Conservation (phyloP, 768 basidiomycete species). For the Termitomyces sp. region DNA sequence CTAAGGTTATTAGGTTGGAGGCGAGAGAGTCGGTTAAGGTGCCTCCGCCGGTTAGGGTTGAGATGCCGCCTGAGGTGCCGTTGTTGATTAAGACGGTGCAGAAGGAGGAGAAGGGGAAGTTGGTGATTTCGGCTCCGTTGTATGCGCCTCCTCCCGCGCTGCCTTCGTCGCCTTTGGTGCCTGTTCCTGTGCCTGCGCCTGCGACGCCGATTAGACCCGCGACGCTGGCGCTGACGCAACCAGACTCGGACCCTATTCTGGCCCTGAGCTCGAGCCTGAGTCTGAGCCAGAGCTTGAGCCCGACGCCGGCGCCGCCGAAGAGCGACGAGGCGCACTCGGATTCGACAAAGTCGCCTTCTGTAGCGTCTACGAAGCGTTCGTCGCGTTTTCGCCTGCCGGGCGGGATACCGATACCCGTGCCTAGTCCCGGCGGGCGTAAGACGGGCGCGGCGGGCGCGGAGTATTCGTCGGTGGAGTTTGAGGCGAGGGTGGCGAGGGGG, state of each 20-base stretch:
- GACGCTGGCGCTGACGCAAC: too few relatives aligned
- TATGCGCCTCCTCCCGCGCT: conserved; percentile 15
- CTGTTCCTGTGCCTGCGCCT: too few relatives aligned
- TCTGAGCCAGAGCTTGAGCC: conserved; percentile 4
- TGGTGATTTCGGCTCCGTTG: conserved; percentile 14
- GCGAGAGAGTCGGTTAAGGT: conserved; percentile 19
- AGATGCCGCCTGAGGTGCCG: background rate
- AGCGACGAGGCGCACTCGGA: conserved; percentile 31
- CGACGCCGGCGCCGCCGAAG: conserved; percentile 11
- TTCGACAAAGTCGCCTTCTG: conserved; percentile 22
- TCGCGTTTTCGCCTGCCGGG: conserved; percentile 56
- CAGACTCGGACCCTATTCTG: too few relatives aligned
- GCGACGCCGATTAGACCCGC: background rate
- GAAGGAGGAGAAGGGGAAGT: conserved; percentile 6
- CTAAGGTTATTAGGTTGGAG: conserved; percentile 37
- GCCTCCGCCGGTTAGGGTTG: conserved; percentile 1
- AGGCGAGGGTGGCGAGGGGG: conserved; percentile 56
- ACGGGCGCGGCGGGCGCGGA: conserved; percentile 48
- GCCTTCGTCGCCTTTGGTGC: background rate
- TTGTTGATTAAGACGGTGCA: too few relatives aligned
- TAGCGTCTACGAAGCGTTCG: conserved; percentile 30
- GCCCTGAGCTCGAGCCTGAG: too few relatives aligned
- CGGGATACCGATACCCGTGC: conserved; percentile 44
- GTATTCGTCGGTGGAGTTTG: conserved; percentile 78
- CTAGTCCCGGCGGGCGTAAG: conserved; percentile 46